A percentile compares a stretch with the other conserved stretches of the same genome.
Evolutionary conservation across 2,329 filamentous ascomycete species (phyloP).

Genomic region (Proliferodiscus dingleyae): DNA sequence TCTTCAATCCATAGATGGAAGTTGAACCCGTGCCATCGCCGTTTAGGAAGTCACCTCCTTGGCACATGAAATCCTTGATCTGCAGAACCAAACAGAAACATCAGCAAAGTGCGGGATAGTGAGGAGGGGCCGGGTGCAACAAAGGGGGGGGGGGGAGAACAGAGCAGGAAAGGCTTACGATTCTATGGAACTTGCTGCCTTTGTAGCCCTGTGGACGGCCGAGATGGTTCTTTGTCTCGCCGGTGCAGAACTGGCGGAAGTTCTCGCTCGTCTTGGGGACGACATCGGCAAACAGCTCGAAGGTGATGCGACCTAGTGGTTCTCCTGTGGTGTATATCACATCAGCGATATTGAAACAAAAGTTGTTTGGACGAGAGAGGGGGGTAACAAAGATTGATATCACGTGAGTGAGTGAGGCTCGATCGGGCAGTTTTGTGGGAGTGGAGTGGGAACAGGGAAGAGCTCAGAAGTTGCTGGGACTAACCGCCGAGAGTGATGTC

Average conservation of each 20-base stretch:
- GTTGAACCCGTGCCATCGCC: conserved; percentile 86
- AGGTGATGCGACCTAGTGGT: conserved; percentile 78
- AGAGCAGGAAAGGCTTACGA: conserved; percentile 52
- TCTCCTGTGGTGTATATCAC: conserved; percentile 53
- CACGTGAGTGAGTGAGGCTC: no score
- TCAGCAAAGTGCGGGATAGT: neutral
- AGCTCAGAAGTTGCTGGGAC: conserved; percentile 25
- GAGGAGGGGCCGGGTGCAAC: conserved; percentile 4
- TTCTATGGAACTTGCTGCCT: conserved; percentile 87
- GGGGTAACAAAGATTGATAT: no score
- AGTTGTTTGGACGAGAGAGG: conserved; percentile 3
- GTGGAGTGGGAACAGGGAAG: conserved; percentile 24
- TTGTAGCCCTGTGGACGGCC: conserved; percentile 90
- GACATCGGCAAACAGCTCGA: conserved; percentile 82
- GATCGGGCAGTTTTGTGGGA: neutral
- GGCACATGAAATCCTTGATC: conserved; percentile 97
- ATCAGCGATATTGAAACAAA: conserved; percentile 9
- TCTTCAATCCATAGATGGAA: conserved; percentile 79
- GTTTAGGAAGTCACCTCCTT: conserved; percentile 93
- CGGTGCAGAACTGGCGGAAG: conserved; percentile 95
- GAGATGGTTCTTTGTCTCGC: conserved; percentile 74
- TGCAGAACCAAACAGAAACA: conserved; percentile 33
- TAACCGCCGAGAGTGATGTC: conserved; percentile 74
- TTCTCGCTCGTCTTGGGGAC: conserved; percentile 91
- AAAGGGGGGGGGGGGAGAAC: conserved; percentile 7